Percentiles rank a stretch among this genome's conserved stretches.
Evolutionary conservation across 495 filamentous ascomycete genomes (phyloP).

Genomic region (Xylaria cubensis): DNA sequence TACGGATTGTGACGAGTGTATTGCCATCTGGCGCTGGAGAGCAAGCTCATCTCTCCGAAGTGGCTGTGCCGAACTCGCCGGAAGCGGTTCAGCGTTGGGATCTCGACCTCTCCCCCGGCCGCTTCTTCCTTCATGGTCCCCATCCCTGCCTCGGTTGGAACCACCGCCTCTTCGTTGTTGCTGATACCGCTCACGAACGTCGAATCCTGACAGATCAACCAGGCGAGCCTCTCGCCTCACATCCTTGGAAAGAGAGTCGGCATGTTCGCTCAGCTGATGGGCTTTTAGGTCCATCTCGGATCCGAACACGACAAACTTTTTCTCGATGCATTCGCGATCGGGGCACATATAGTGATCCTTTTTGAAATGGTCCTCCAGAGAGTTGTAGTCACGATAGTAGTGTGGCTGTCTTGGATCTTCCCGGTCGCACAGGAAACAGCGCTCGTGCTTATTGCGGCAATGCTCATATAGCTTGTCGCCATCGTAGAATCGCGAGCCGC

Average conservation of each 20-base stretch:
- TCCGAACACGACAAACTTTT: constrained; percentile 98
- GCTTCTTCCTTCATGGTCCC: constrained; percentile 44
- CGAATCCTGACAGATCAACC: constrained; percentile 87
- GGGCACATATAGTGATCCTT: constrained; percentile 86
- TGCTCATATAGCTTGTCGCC: constrained; percentile 94
- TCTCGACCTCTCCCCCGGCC: constrained; percentile 60
- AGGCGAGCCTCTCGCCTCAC: constrained; percentile 81
- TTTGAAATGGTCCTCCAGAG: constrained; percentile 82
- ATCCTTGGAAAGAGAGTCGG: constrained; percentile 79
- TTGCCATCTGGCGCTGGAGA: constrained; percentile 90
- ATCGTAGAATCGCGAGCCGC: constrained; percentile 89
- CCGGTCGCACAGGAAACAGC: constrained; percentile 93
- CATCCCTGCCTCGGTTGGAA: constrained; percentile 35
- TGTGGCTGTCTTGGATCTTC: constrained; percentile 71
- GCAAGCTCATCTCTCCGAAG: constrained; percentile 87
- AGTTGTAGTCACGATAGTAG: constrained; percentile 88
- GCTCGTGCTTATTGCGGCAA: constrained; percentile 89
- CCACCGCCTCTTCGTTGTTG: constrained; percentile 66
- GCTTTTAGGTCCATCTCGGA: constrained; percentile 92
- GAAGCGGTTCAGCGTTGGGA: constrained; percentile 77
- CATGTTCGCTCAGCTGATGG: constrained; percentile 80
- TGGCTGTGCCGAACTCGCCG: constrained; percentile 80
- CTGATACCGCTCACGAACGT: constrained; percentile 73
- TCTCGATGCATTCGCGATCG: constrained; percentile 88
- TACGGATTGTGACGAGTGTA: constrained; percentile 83